Evolutionary conservation across 2,329 filamentous ascomycete species (phyloP), one percentile per base, ranked within the genome.

Genomic region (Colletotrichum sp.): DNA sequence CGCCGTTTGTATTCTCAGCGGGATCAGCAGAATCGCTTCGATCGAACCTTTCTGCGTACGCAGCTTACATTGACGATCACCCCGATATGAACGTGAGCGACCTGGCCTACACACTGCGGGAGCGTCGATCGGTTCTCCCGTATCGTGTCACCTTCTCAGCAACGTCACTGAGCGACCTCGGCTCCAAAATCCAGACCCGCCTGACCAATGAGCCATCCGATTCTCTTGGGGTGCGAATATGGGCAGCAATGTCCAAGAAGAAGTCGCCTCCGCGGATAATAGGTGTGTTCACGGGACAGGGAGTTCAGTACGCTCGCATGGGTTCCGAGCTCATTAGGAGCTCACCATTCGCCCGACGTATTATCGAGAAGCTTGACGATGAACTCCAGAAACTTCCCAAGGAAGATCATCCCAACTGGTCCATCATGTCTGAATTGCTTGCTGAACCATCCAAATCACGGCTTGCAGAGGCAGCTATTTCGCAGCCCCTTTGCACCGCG

Each of bases 221-320:
- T 49, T 13, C n/a, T 39, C 62, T 30, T 16, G 57, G 24, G 4
- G 24, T 60, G 30, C 24, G 26, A 32, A 60, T 26, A 15, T 32
- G 57, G 26, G 26, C 24, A n/a, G 24, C 57, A 30, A 60, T 3
- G 79, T 87, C 8, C 64, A 78, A 0, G 76, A 81, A 21, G 12
- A 32, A 60, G 26, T 28, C 26, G 26, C 21, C 65, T 28, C 13
- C 49, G 15, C 16, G 65, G 6, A 55, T 77, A 16, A 55, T 82
- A 1, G 79, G 79, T 8, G 72, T 84, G 7, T 84, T 83, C 65
- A 83, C 83, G 2, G 82, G 82, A 0, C 83, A 84, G 65, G 83
- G 83, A 26, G 82, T 82, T 0, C 83, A 84, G 55, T 84, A 80
- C 80, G 57, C 80, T 16, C 30, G 57, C 1, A 82, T 82, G 81